These are phyloP conservation scores for Boletus huronensis DNA, from an alignment of 768 basidiomycete genomes.

Conservation along the genomic window DNA sequence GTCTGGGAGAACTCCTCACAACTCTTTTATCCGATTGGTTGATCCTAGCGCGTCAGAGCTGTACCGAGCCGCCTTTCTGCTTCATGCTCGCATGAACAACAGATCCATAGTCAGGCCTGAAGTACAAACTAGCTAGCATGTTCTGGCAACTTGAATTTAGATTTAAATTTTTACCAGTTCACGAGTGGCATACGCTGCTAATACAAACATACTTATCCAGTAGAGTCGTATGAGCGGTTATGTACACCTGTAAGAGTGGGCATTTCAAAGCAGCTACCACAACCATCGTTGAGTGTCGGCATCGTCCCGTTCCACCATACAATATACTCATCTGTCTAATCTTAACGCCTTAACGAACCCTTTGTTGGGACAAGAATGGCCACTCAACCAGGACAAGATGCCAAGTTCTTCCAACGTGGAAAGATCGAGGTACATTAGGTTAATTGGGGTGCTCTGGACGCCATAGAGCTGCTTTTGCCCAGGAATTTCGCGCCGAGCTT, in stretches of 20 bases:
- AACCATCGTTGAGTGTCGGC: not conserved
- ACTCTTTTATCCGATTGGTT: too few species aligned
- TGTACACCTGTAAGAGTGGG: not conserved
- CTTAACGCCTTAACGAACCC: not conserved
- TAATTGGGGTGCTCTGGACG: slow-evolving; percentile 5
- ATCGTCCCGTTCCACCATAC: not conserved
- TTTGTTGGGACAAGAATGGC: slow-evolving; percentile 32
- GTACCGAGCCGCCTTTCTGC: too few species aligned
- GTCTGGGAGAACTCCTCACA: too few species aligned
- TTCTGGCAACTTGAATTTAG: not conserved
- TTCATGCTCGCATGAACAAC: not conserved
- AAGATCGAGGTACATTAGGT: slow-evolving; percentile 72
- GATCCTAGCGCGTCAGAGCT: too few species aligned
- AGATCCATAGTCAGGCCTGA: not conserved
- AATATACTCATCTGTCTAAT: slow-evolving; percentile 1
- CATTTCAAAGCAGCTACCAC: slow-evolving; percentile 2
- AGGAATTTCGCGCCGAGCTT: slow-evolving; percentile 91
- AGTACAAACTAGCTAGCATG: not conserved
- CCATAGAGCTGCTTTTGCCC: slow-evolving; percentile 14
- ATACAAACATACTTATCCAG: not conserved
- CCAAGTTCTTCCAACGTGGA: slow-evolving; percentile 87
- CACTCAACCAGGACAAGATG: slow-evolving; percentile 72
- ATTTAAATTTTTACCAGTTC: not conserved
- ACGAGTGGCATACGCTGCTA: not conserved
- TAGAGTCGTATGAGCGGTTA: not conserved